Evolutionary conservation across 768 basidiomycete genomes (phyloP).

Genomic region (Rhodotorula paludigena): DNA sequence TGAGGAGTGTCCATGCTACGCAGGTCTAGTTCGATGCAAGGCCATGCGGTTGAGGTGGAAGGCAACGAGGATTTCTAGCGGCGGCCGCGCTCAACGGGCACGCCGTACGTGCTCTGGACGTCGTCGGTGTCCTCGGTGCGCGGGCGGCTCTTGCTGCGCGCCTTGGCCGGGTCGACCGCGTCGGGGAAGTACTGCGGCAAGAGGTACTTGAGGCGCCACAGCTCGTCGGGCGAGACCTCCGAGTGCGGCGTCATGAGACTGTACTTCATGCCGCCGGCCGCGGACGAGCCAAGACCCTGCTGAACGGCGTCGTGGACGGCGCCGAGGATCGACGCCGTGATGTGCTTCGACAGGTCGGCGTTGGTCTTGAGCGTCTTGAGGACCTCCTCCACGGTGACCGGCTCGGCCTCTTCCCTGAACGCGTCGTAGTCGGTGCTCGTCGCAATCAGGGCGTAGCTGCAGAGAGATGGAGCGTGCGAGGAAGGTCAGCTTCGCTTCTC

Average conservation of each 20-base stretch:
- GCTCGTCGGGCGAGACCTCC: constrained; percentile 57
- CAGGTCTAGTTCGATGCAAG: too few species aligned
- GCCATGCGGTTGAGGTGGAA: not conserved
- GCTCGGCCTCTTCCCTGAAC: constrained; percentile 73
- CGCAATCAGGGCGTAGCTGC: constrained; percentile 81
- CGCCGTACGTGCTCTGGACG: not conserved
- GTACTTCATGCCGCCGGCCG: constrained; percentile 75
- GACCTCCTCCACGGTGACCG: constrained; percentile 86
- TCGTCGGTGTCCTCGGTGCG: constrained; percentile 1
- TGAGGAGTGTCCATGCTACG: too few species aligned
- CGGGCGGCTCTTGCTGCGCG: not conserved
- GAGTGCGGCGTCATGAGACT: constrained; percentile 69
- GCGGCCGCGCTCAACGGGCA: not conserved
- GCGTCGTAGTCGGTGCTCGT: constrained; percentile 85
- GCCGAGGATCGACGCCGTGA: constrained; percentile 49
- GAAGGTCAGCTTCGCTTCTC: too few species aligned
- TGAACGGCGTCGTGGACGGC: constrained; percentile 56
- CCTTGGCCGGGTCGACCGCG: constrained; percentile 27
- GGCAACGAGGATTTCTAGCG: not conserved
- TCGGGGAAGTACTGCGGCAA: constrained; percentile 67
- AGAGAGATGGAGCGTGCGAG: too few species aligned
- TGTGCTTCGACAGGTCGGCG: constrained; percentile 72
- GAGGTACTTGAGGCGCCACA: constrained; percentile 66
- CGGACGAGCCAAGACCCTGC: constrained; percentile 60
- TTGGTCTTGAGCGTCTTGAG: constrained; percentile 81